Evolutionary conservation across 495 filamentous ascomycete genomes (phyloP).

Genomic region (Tuber borchii): DNA sequence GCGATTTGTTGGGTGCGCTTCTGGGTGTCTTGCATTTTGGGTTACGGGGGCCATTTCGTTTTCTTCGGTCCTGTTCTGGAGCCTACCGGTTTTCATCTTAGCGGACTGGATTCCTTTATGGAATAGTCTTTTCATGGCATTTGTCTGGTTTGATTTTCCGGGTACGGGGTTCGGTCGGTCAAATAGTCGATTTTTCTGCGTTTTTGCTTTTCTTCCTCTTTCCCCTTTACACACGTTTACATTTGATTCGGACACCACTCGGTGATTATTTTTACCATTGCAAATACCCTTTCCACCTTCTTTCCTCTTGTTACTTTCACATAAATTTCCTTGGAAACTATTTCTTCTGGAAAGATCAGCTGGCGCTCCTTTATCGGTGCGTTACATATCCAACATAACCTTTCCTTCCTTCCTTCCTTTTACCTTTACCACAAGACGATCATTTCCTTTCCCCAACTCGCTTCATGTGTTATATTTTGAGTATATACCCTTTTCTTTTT

Average conservation of each 20-base stretch:
- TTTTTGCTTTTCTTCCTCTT: background rate
- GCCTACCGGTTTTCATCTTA: background rate
- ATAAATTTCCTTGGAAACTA: slow-evolving; percentile 10
- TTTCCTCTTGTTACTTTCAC: slow-evolving; percentile 5
- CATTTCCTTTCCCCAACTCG: background rate
- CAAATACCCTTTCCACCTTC: slow-evolving; percentile 11
- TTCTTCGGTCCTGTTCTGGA: background rate
- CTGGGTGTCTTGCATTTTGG: slow-evolving; percentile 5
- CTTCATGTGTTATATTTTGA: background rate
- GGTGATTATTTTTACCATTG: background rate
- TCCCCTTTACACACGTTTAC: background rate
- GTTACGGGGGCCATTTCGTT: background rate
- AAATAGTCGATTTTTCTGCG: background rate
- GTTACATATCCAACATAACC: background rate
- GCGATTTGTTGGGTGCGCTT: slow-evolving; percentile 3
- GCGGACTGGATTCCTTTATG: background rate
- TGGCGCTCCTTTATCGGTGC: background rate
- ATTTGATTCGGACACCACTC: background rate
- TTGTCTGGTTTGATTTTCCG: slow-evolving; percentile 5
- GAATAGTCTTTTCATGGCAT: slow-evolving; percentile 2
- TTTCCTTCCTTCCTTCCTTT: background rate
- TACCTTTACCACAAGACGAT: background rate
- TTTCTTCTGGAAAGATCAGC: slow-evolving; percentile 4
- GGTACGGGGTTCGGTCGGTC: slow-evolving; percentile 3
- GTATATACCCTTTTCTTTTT: slow-evolving; percentile 4